Evolutionary conservation across 371 early-diverging fungal genomes (phyloP).

Genomic region (Syncephalastrum sp.): DNA sequence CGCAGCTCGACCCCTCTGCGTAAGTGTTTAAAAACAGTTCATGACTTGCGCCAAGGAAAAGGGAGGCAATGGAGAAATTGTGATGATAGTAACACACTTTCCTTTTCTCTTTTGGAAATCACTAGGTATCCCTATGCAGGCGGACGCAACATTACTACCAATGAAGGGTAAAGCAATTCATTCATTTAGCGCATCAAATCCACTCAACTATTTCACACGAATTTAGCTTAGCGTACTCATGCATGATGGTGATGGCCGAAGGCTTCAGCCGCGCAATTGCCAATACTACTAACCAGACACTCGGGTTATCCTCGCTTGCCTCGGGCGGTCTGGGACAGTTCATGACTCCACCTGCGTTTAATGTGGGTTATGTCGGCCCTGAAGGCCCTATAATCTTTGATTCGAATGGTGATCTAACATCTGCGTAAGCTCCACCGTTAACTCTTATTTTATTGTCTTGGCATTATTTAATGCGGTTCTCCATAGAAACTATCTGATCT

Average conservation of each 20-base stretch:
- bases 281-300: slow-evolving; percentile 37
- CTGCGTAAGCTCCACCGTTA: slow-evolving; percentile 31
- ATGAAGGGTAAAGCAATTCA: slow-evolving; percentile 49
- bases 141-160: slow-evolving; percentile 50
- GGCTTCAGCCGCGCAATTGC: slow-evolving; percentile 40
- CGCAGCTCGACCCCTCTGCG: slow-evolving; percentile 39
- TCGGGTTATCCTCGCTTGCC: slow-evolving; percentile 34
- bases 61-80: slow-evolving; percentile 3
- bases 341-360: slow-evolving; percentile 48
- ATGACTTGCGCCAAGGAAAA: too few species aligned
- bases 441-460: too few species aligned
- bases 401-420: slow-evolving; percentile 52
- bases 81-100: background rate
- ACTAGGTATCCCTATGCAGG: slow-evolving; percentile 61
- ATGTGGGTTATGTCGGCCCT: slow-evolving; percentile 58
- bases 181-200: too few species aligned
- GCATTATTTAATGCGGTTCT: background rate
- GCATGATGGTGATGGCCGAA: slow-evolving; percentile 62
- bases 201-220: background rate
- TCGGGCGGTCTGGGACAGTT: slow-evolving; percentile 39
- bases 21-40: slow-evolving; percentile 19
- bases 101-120: background rate
- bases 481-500: slow-evolving; percentile 52
- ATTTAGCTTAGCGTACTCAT: slow-evolving; percentile 48
- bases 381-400: slow-evolving; percentile 60